Evolutionary conservation across 2,329 filamentous ascomycete genomes (phyloP), one percentile per base, ranked within the genome.

Genomic region (Diaporthe citrichinensis): DNA sequence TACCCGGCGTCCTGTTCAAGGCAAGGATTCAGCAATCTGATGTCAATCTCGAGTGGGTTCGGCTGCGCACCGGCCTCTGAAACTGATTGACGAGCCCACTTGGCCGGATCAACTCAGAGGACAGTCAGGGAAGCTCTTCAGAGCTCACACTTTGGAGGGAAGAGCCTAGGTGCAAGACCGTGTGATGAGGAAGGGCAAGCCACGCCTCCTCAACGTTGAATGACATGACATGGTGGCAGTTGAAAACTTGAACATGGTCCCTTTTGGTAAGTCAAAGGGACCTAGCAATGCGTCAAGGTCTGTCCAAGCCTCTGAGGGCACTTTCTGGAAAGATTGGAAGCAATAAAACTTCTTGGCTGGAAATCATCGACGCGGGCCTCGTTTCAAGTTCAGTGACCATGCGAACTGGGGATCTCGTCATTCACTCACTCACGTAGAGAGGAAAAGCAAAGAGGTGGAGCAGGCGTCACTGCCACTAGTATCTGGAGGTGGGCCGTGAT

Each of bases 311-410:
- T 39, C 8, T 34, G 65, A 2, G 23, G 46, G 34, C 46, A 20
- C 34, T 68, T 68, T 68, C 46, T 68, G 65, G 46, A 53, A 53
- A 39, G 14, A n/a, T 25, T 53, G 31, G 46, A 68, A 68, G 65
- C 65, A 68, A 68, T 39, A 39, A 53, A 17, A 39, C 65, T 17
- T 39, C 65, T 68, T 68, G 46, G 65, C 65, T 25, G 44, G 46
- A 20, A 25, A 51, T 68, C 46, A 39, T 68, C 65, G 46, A 39
- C 31, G 65, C 31, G 65, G 23, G 65, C 65, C 65, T 53, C 49
- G 65, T 68, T 68, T 68, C 65, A 68, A 53, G 23, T 68, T 39
- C 65, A 25, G 65, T 53, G 36, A 23, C 49, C 31, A 28, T 53
- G 46, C 46, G 46, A 39, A 36, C 44, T 53, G 31, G 62, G 8